These are phyloP conservation scores for Annona cherimola DNA, from an alignment of 164 flowering plant genomes.

Conservation along the genomic window DNA sequence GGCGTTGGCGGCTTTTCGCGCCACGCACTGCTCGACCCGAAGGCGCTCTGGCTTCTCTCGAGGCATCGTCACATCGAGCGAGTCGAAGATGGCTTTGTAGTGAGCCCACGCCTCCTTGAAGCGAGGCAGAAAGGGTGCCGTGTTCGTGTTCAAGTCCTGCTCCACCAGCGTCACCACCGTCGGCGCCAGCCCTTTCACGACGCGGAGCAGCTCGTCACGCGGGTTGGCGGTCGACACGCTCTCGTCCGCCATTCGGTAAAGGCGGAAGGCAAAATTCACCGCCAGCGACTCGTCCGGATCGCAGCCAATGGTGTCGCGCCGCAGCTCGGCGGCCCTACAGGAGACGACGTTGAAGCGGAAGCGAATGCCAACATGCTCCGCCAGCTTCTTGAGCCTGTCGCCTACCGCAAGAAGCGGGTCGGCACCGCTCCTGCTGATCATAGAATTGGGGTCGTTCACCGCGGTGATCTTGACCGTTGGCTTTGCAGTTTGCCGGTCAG, in stretches of 20 bases:
- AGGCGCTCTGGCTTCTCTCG: constrained; percentile 38
- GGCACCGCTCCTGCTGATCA: neutral
- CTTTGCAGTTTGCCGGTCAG: constrained; percentile 18
- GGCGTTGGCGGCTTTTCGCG: constrained; percentile 56
- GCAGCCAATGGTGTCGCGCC: constrained; percentile 44
- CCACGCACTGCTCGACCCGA: constrained; percentile 55
- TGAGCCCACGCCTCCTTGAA: constrained; percentile 47
- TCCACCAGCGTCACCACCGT: constrained; percentile 66
- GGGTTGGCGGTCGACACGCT: constrained; percentile 87
- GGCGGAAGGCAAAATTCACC: constrained; percentile 72
- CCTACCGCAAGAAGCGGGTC: constrained; percentile 27
- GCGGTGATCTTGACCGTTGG: constrained; percentile 47
- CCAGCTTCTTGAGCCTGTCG: constrained; percentile 40
- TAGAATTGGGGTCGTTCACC: constrained; percentile 21
- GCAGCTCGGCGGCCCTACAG: constrained; percentile 34
- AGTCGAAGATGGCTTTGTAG: constrained; percentile 65
- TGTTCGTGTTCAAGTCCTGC: constrained; percentile 77
- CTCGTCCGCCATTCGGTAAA: constrained; percentile 70
- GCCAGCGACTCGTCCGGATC: constrained; percentile 53
- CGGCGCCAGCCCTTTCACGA: constrained; percentile 60
- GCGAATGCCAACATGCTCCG: constrained; percentile 35
- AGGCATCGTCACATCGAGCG: constrained; percentile 47
- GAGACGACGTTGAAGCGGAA: constrained; percentile 28
- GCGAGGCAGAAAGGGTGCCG: constrained; percentile 65
- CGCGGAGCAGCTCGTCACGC: constrained; percentile 71